Evolutionary conservation across 192 early-diverging fungal genomes (phyloP).

Genomic region (Mortierella claussenii): DNA sequence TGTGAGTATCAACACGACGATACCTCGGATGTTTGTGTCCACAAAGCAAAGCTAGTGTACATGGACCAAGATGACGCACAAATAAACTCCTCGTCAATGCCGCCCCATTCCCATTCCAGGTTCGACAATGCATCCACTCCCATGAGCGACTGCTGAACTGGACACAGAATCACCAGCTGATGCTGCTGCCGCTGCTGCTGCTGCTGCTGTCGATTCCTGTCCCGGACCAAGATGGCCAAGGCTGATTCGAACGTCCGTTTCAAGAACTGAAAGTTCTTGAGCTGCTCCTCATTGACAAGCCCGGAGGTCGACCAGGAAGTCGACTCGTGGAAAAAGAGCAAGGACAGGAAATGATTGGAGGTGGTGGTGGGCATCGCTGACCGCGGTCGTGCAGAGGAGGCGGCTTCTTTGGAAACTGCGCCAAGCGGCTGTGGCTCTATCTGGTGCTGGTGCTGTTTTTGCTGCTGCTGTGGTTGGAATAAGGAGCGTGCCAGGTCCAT

Average conservation of each 20-base stretch:
- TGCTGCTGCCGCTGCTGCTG: not conserved
- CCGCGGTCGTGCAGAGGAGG: not conserved
- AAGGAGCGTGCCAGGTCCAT: conserved; percentile 39
- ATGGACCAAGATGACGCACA: conserved; percentile 19
- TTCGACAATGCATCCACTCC: conserved; percentile 18
- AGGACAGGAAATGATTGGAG: conserved; percentile 40
- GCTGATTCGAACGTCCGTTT: conserved; percentile 24
- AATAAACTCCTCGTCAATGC: conserved; percentile 50
- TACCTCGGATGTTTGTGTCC: no score
- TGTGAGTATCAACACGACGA: no score
- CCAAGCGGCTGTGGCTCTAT: no score
- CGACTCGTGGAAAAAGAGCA: conserved; percentile 49
- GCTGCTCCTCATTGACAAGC: conserved; percentile 25
- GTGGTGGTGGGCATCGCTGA: conserved; percentile 22
- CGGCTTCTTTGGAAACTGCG: no score
- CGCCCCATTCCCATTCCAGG: conserved; percentile 51
- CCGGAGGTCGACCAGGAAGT: conserved; percentile 23
- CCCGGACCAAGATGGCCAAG: conserved; percentile 21
- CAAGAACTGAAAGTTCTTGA: conserved; percentile 34
- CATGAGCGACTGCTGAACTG: conserved; percentile 38
- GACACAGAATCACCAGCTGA: conserved; percentile 41
- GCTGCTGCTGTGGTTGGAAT: conserved; percentile 17
- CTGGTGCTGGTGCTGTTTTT: no score
- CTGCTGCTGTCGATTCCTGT: conserved; percentile 7
- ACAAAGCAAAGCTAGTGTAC: no score